These are phyloP conservation scores for Podaxis mareebaensis DNA, from an alignment of 768 basidiomycete genomes.

Conservation along the genomic window DNA sequence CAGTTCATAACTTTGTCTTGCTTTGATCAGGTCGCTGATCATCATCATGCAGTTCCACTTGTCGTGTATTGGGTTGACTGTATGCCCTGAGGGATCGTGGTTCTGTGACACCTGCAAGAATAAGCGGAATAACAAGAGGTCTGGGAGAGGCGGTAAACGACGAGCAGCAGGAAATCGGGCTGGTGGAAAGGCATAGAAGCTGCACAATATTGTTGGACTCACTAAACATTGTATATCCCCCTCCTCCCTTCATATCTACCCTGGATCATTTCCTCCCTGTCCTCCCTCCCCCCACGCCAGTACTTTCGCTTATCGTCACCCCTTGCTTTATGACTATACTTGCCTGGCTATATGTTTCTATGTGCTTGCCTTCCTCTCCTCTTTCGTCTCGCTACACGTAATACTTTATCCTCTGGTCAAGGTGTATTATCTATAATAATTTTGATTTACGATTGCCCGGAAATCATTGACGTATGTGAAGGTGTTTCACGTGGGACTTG, in stretches of 20 bases:
- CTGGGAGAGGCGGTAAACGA: constrained; percentile 55
- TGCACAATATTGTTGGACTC: neutral
- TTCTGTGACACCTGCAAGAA: constrained; percentile 68
- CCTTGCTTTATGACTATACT: neutral
- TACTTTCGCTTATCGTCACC: constrained; percentile 3
- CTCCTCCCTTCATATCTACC: neutral
- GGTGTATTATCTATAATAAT: constrained; percentile 14
- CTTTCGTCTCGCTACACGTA: neutral
- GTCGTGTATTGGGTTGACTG: constrained; percentile 66
- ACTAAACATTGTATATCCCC: neutral
- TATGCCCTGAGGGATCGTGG: constrained; percentile 73
- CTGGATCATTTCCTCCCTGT: constrained; percentile 3
- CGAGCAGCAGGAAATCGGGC: constrained; percentile 33
- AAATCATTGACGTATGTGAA: neutral
- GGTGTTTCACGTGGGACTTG: neutral
- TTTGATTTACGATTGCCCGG: neutral
- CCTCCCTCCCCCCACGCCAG: neutral
- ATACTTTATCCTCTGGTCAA: neutral
- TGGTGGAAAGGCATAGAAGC: constrained; percentile 24
- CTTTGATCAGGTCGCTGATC: constrained; percentile 9
- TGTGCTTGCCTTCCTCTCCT: constrained; percentile 1
- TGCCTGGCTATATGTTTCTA: constrained; percentile 6
- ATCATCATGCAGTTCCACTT: constrained; percentile 68
- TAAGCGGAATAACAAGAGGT: constrained; percentile 54
- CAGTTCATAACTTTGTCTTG: constrained; percentile 13